Evolutionary conservation across 805 yeast genomes (phyloP), one percentile per base, ranked within the genome.

Genomic region (Starmera quercuum): DNA sequence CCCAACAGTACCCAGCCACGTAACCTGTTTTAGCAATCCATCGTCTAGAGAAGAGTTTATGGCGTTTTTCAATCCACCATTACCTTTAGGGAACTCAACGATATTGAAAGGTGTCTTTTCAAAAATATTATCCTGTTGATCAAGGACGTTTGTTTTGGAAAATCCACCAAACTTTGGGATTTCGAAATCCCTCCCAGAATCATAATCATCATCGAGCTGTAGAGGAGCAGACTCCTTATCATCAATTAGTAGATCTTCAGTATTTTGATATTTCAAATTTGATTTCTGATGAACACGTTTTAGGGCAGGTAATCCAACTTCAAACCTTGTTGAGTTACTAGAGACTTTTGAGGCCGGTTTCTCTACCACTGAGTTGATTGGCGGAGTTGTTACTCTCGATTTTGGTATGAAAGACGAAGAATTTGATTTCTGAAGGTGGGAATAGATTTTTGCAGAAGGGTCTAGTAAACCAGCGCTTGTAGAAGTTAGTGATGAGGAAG

Each of bases 1-100:
- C 19, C 95, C 94, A 22, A 83, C 59, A 0, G 95, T 78, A n/a
- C 98, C 98, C 2, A 90, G 73, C 95, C 96, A 90, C 37, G 61
- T 64, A 31, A 63, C 65, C 51, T 29, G 64, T 56, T 20, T 45
- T 39, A n/a, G n/a, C 12, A 12, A 12, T 9, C 64, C 61, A 0
- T 58, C 49, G 25, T 64, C 53, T 23, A 67, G 58, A 0, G 90
- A 81, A 6, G 80, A 61, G 31, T 71, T 68, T 12, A 92, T 73
- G 0, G 97, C 96, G 45, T 92, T 90, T 40, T 75, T 73, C 47
- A 92, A 68, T 7, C 95, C 92, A 21, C 88, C 95, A 51, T 92
- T 92, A 7, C 97, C 95, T 43, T 77, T 77, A 7, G 60, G 66
- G 27, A 77, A 73, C n/a, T 71, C 71, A 2, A 75, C 79, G 19